These are phyloP conservation scores for Thermochaetoides thermophila DNA, from an alignment of 495 filamentous ascomycete genomes.

Conservation along the genomic window DNA sequence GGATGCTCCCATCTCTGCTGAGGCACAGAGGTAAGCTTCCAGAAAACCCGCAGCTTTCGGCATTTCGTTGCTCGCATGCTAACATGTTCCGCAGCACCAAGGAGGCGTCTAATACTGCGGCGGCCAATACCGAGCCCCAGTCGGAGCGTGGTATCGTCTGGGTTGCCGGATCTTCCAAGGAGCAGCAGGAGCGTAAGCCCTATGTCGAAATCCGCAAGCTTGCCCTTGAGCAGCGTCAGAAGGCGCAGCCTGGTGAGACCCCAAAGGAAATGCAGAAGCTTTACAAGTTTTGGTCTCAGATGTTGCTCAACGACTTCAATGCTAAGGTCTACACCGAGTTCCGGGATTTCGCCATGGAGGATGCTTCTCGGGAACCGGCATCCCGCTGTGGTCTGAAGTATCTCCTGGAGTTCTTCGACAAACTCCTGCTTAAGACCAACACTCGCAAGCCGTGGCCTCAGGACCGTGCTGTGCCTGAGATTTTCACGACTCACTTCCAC, in stretches of 20 bases:
- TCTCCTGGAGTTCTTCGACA: conserved; percentile 17
- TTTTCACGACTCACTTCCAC: conserved; percentile 14
- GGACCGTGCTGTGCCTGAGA: conserved; percentile 12
- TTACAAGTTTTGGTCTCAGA: conserved; percentile 70
- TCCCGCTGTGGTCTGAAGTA: conserved; percentile 11
- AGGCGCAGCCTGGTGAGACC: conserved; percentile 30
- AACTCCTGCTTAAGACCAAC: conserved; percentile 11
- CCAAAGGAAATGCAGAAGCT: conserved; percentile 45
- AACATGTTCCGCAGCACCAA: no score
- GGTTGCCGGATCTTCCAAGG: conserved; percentile 4
- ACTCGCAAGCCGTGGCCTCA: conserved; percentile 18
- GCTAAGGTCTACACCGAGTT: conserved; percentile 70
- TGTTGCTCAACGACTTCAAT: conserved; percentile 64
- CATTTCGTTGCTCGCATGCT: no score
- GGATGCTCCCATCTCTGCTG: not conserved
- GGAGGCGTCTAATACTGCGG: not conserved
- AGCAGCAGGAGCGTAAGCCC: conserved; percentile 34
- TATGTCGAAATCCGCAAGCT: conserved; percentile 41
- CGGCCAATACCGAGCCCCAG: not conserved
- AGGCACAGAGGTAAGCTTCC: conserved; percentile 3
- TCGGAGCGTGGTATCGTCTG: conserved; percentile 6
- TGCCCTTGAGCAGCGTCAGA: conserved; percentile 42
- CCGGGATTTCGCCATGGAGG: conserved; percentile 51
- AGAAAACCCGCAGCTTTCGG: no score
- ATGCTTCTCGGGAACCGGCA: conserved; percentile 27